Conservation (phyloP, 352 stramenopile genomes). For the Phytophthora pisi region DNA sequence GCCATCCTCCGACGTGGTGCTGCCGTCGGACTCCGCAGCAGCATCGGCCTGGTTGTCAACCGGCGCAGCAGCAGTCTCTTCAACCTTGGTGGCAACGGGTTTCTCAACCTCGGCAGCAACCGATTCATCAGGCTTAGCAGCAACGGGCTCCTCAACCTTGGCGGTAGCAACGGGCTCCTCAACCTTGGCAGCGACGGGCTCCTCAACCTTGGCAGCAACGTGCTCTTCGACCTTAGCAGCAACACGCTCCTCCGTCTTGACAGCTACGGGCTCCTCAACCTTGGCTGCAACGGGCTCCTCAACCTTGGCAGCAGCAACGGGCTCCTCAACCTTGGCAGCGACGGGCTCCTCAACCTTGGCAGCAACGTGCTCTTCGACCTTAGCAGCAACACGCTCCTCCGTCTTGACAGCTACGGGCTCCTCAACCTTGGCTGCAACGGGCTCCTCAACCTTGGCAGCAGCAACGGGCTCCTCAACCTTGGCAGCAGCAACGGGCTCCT, state of each 20-base stretch:
- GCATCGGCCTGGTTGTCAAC: constrained; percentile 24
- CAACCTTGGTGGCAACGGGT: background rate
- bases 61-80: background rate
- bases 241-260: background rate
- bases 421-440: constrained; percentile 2
- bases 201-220: background rate
- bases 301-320: background rate
- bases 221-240: background rate
- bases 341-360: constrained; percentile 1
- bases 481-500: background rate
- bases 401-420: background rate
- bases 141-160: constrained; percentile 6
- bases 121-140: background rate
- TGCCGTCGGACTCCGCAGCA: constrained; percentile 28
- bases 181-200: background rate
- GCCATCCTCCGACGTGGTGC: constrained; percentile 36
- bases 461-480: background rate
- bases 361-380: background rate
- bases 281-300: constrained; percentile 5
- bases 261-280: background rate
- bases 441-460: constrained; percentile 4
- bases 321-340: constrained; percentile 7
- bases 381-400: background rate
- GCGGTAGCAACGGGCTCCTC: background rate
- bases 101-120: constrained; percentile 2